Conservation (phyloP, 2,329 filamentous ascomycete genomes). For the Dichotomopilus funicola region DNA sequence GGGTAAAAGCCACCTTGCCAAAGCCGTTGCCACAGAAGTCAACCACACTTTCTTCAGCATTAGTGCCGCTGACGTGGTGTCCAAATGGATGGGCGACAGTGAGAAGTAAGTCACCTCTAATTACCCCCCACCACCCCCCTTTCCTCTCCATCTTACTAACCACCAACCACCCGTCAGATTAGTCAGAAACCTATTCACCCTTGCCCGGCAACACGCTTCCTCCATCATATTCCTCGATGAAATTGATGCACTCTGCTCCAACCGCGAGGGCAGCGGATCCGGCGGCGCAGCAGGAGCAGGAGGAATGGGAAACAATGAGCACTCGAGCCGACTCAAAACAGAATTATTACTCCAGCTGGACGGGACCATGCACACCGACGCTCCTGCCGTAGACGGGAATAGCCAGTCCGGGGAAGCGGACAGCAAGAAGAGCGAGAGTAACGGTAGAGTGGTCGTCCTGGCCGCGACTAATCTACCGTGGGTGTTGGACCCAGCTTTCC, state of each 20-base stretch:
- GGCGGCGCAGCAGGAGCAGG: constrained; percentile 54
- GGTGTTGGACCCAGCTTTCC: constrained; percentile 7
- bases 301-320: not conserved
- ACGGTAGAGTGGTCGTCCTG: constrained; percentile 1
- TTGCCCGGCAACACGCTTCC: constrained; percentile 10
- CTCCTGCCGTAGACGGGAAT: no score
- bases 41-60: constrained; percentile 12
- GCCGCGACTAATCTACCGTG: constrained; percentile 8
- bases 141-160: not conserved
- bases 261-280: constrained; percentile 1
- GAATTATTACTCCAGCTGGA: constrained; percentile 7
- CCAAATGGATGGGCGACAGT: constrained; percentile 12
- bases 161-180: not conserved
- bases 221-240: constrained; percentile 31
- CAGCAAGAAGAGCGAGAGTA: not conserved
- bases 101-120: constrained; percentile 1
- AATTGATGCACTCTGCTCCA: constrained; percentile 8
- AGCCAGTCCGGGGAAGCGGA: no score
- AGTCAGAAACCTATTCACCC: constrained; percentile 7
- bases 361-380: constrained; percentile 58
- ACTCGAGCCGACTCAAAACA: constrained; percentile 2
- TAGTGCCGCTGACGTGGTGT: constrained; percentile 6
- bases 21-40: constrained; percentile 22
- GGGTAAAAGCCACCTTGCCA: constrained; percentile 51
- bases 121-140: not conserved